These are phyloP conservation scores for Boletus reticulatus DNA, from an alignment of 768 basidiomycete genomes.

Conservation along the genomic window DNA sequence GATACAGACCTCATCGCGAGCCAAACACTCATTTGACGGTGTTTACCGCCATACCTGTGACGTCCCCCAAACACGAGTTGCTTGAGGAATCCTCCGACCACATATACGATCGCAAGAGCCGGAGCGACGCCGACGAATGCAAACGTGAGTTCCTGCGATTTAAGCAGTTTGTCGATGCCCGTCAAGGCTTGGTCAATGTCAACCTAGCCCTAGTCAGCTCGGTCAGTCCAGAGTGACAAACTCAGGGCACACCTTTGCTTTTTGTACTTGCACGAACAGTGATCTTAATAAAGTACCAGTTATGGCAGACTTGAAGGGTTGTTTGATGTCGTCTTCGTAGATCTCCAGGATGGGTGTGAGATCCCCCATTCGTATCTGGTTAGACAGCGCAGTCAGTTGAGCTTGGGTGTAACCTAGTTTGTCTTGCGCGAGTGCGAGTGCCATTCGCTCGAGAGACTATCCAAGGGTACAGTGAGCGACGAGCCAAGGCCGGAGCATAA, in stretches of 20 bases:
- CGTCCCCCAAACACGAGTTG: constrained; percentile 49
- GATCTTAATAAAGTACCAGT: constrained; percentile 80
- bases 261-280: constrained; percentile 90
- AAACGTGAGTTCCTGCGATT: constrained; percentile 93
- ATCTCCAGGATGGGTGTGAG: constrained; percentile 82
- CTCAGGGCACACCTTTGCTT: constrained; percentile 68
- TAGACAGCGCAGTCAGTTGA: constrained; percentile 65
- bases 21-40: constrained; percentile 58
- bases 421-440: constrained; percentile 79
- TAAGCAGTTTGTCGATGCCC: constrained; percentile 91
- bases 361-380: constrained; percentile 73
- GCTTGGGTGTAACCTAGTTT: constrained; percentile 61
- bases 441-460: constrained; percentile 92
- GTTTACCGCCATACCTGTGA: constrained; percentile 58
- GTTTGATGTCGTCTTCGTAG: constrained; percentile 90
- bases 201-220: constrained; percentile 47
- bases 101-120: constrained; percentile 76
- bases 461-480: neutral
- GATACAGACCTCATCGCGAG: constrained; percentile 62
- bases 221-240: neutral
- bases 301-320: constrained; percentile 79
- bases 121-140: constrained; percentile 97
- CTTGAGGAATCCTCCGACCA: constrained; percentile 51
- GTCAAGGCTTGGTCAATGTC: constrained; percentile 88
- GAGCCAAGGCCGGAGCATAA: neutral